A percentile compares a stretch with the other conserved stretches of the same genome.
These are phyloP conservation scores for Saccharomyces cerevisiae DNA, from an alignment of 805 yeast species.

Conservation along the genomic window DNA sequence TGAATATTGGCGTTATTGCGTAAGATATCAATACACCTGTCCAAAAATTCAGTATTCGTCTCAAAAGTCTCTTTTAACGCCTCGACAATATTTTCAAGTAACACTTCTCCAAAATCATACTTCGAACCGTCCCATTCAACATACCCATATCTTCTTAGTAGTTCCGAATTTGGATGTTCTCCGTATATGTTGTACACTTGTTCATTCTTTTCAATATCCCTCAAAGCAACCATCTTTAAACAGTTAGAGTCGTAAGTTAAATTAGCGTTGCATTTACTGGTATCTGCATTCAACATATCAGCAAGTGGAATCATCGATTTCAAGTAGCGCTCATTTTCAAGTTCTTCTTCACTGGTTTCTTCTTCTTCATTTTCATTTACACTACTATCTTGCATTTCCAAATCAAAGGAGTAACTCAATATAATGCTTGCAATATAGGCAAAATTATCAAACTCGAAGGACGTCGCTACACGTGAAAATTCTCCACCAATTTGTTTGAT, in stretches of 20 bases:
- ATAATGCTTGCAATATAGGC: slow-evolving; percentile 70
- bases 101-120: slow-evolving; percentile 74
- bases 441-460: slow-evolving; percentile 48
- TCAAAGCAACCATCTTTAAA: slow-evolving; percentile 66
- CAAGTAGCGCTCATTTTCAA: slow-evolving; percentile 31
- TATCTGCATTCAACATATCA: slow-evolving; percentile 82
- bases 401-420: slow-evolving; percentile 88
- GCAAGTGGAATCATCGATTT: slow-evolving; percentile 93
- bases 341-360: slow-evolving; percentile 34
- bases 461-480: slow-evolving; percentile 18
- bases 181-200: slow-evolving; percentile 88
- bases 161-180: slow-evolving; percentile 84
- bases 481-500: slow-evolving; percentile 26
- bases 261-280: slow-evolving; percentile 66
- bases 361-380: slow-evolving; percentile 31
- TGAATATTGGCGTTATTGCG: slow-evolving; percentile 26
- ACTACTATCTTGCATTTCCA: slow-evolving; percentile 36
- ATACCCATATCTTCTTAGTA: slow-evolving; percentile 84
- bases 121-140: slow-evolving; percentile 68
- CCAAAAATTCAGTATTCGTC: slow-evolving; percentile 27
- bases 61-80: slow-evolving; percentile 28
- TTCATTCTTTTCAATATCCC: slow-evolving; percentile 50
- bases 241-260: slow-evolving; percentile 41
- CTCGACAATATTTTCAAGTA: slow-evolving; percentile 30
- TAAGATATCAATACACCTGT: slow-evolving; percentile 29